These are phyloP conservation scores for Mesembryanthemum crystallinum DNA, from an alignment of 148 eudicot genomes.

Conservation along the genomic window DNA sequence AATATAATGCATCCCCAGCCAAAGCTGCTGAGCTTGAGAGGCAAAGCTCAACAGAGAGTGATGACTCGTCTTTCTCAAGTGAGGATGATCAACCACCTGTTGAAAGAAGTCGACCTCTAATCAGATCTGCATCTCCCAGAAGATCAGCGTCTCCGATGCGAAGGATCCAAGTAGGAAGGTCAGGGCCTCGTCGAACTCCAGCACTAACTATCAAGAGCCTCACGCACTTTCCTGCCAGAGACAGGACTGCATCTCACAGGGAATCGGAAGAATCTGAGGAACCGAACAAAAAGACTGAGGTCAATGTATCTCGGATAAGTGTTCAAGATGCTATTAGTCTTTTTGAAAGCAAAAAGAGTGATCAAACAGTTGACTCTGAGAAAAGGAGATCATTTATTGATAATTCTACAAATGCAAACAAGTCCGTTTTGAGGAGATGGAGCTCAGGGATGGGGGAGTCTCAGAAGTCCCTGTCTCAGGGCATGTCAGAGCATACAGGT, in stretches of 20 bases:
- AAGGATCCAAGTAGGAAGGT: slow-evolving; percentile 86
- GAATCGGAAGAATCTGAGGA: slow-evolving; percentile 58
- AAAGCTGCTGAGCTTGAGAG: slow-evolving; percentile 81
- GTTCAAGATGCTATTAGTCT: slow-evolving; percentile 93
- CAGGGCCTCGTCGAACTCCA: slow-evolving; percentile 78
- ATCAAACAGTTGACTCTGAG: slow-evolving; percentile 48
- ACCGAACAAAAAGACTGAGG: slow-evolving; percentile 49
- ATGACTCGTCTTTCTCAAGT: slow-evolving; percentile 63
- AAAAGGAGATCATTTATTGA: slow-evolving; percentile 42
- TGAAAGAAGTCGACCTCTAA: slow-evolving; percentile 78
- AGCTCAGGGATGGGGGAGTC: slow-evolving; percentile 73
- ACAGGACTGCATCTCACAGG: slow-evolving; percentile 42
- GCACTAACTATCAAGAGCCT: slow-evolving; percentile 82
- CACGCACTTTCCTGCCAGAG: slow-evolving; percentile 62
- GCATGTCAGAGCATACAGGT: slow-evolving; percentile 33
- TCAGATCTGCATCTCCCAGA: slow-evolving; percentile 87
- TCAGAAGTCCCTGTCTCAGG: slow-evolving; percentile 32
- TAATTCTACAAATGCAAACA: slow-evolving; percentile 46
- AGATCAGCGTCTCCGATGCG: slow-evolving; percentile 98
- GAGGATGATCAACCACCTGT: slow-evolving; percentile 64
- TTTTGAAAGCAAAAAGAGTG: slow-evolving; percentile 85
- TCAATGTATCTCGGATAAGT: slow-evolving; percentile 70
- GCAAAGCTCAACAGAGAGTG: slow-evolving; percentile 60
- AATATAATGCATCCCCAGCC: slow-evolving; percentile 83
- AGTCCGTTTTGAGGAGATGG: slow-evolving; percentile 91